A percentile compares a stretch with the other conserved stretches of the same genome.
Conservation (phyloP, 2,329 filamentous ascomycete genomes). For the Arthrinium phaeospermum region DNA sequence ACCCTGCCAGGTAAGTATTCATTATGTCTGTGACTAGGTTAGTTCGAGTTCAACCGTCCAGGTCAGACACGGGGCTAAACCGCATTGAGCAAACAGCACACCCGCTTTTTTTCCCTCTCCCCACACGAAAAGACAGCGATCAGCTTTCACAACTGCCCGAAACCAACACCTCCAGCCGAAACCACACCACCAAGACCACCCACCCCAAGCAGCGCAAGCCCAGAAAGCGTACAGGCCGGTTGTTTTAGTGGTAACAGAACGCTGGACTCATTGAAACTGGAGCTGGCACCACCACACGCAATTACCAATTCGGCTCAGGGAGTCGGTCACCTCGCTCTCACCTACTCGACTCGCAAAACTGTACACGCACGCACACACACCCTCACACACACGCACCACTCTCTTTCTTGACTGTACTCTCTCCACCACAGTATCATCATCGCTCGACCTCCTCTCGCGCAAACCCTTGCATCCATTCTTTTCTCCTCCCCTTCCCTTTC, state of each 20-base stretch:
- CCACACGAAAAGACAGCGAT: constrained; percentile 17
- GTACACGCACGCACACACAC: constrained; percentile 6
- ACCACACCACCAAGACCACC: constrained; percentile 21
- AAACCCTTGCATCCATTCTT: constrained; percentile 19
- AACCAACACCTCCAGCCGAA: constrained; percentile 20
- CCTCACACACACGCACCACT: not conserved
- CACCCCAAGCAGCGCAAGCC: not conserved
- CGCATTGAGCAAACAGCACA: constrained; percentile 5
- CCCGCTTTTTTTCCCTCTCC: constrained; percentile 12
- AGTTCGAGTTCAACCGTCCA: constrained; percentile 11
- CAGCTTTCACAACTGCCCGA: constrained; percentile 19
- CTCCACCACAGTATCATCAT: constrained; percentile 17
- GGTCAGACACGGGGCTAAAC: constrained; percentile 6
- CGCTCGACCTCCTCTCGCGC: constrained; percentile 14
- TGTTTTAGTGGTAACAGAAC: constrained; percentile 12
- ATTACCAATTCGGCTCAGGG: constrained; percentile 15
- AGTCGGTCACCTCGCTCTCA: constrained; percentile 16
- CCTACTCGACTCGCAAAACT: constrained; percentile 12
- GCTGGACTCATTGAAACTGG: constrained; percentile 16
- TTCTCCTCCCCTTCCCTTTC: constrained; percentile 11
- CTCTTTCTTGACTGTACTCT: constrained; percentile 13
- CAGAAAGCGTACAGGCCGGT: constrained; percentile 9
- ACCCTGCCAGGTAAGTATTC: not conserved
- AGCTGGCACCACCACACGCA: constrained; percentile 16
- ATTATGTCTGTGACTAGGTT: constrained; percentile 5